Evolutionary conservation across 495 filamentous ascomycete species (phyloP).

Genomic region (Viridothelium virens): DNA sequence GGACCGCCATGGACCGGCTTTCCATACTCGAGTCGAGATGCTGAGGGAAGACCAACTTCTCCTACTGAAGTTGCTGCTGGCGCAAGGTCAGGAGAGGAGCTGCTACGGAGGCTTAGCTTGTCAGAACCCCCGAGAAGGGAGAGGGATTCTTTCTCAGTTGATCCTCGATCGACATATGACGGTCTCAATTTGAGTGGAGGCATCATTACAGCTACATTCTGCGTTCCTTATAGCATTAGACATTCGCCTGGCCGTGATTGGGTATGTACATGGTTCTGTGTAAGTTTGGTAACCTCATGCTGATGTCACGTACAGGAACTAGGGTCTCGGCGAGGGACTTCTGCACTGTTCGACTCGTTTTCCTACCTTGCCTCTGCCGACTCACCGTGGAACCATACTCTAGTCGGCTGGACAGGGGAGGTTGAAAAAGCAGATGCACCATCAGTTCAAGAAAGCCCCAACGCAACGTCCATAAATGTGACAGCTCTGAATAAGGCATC

Average conservation of each 20-base stretch:
- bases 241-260: conserved; percentile 63
- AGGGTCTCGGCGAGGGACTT: conserved; percentile 69
- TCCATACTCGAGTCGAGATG: not conserved
- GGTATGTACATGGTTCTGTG: conserved; percentile 43
- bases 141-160: conserved; percentile 49
- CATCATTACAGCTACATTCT: conserved; percentile 81
- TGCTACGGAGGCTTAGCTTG: conserved; percentile 57
- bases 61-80: conserved; percentile 45
- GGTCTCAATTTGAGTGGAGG: conserved; percentile 66
- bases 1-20: conserved; percentile 10
- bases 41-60: conserved; percentile 30
- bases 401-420: conserved; percentile 91
- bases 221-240: conserved; percentile 66
- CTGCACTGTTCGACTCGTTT: conserved; percentile 82
- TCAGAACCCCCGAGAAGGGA: conserved; percentile 36
- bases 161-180: conserved; percentile 56
- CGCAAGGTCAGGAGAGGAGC: conserved; percentile 50
- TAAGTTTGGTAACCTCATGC: not conserved
- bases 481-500: conserved; percentile 52
- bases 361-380: conserved; percentile 69
- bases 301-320: conserved; percentile 48
- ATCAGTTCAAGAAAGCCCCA: conserved; percentile 1
- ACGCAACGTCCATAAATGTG: conserved; percentile 24
- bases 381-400: conserved; percentile 72
- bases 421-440: conserved; percentile 49